Evolutionary conservation across 352 stramenopile species (phyloP).

Genomic region (Pilasporangium apinafurcum): DNA sequence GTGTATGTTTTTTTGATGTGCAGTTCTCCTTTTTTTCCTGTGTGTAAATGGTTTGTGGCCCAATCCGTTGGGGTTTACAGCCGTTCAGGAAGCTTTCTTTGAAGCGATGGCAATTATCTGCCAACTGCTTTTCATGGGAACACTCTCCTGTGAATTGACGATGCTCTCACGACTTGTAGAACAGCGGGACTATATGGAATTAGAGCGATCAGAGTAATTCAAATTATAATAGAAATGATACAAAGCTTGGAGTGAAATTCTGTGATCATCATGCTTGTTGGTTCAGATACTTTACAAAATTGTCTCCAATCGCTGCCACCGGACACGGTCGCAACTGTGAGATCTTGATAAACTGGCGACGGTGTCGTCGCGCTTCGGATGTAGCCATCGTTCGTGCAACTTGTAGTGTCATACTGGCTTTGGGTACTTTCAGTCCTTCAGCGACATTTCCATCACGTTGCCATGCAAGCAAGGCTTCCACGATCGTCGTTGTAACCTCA

Average conservation of each 20-base stretch:
- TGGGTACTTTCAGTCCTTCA: slow-evolving; percentile 35
- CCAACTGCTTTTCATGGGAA: slow-evolving; percentile 86
- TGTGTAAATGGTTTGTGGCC: slow-evolving; percentile 77
- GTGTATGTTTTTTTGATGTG: background rate
- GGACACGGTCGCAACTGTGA: slow-evolving; percentile 50
- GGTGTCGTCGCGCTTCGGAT: slow-evolving; percentile 58
- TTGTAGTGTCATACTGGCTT: slow-evolving; percentile 16
- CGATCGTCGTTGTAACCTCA: slow-evolving; percentile 38
- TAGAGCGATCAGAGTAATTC: slow-evolving; percentile 47
- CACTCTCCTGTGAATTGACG: slow-evolving; percentile 65
- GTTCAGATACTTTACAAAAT: slow-evolving; percentile 77
- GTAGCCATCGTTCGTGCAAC: slow-evolving; percentile 47
- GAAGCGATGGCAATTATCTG: slow-evolving; percentile 81
- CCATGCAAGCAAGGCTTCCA: slow-evolving; percentile 49
- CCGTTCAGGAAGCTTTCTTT: slow-evolving; percentile 76
- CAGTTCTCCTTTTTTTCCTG: slow-evolving; percentile 72
- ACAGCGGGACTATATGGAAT: slow-evolving; percentile 46
- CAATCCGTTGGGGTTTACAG: slow-evolving; percentile 77
- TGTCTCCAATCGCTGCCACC: slow-evolving; percentile 41
- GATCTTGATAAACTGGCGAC: slow-evolving; percentile 81
- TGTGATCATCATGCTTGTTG: slow-evolving; percentile 41
- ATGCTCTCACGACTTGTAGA: slow-evolving; percentile 55
- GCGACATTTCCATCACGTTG: slow-evolving; percentile 61
- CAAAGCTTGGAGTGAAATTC: background rate
- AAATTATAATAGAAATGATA: slow-evolving; percentile 1